These are phyloP conservation scores for Chondrus crispus DNA, from an alignment of 23 red algal species.

Conservation along the genomic window DNA sequence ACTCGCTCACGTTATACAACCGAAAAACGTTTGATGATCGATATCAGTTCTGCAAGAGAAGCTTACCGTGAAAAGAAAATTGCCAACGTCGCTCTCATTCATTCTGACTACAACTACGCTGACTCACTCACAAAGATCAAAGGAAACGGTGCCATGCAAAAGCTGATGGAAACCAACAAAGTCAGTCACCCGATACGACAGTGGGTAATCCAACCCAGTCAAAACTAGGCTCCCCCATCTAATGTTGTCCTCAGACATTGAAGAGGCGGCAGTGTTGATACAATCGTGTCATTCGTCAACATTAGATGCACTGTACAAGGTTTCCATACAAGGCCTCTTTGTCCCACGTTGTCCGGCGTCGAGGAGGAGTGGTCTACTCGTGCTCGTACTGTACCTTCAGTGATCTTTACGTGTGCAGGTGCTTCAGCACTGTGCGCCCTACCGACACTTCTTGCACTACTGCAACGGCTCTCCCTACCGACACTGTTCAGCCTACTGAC, in stretches of 20 bases:
- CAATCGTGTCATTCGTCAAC: no score
- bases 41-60: not conserved
- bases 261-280: not conserved
- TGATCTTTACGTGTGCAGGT: no score
- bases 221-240: not conserved
- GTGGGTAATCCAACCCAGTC: not conserved
- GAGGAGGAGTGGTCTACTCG: no score
- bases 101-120: not conserved
- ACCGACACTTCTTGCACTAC: no score
- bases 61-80: not conserved
- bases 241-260: not conserved
- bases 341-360: no score
- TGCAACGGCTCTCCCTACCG: no score
- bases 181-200: not conserved
- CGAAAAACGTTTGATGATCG: constrained; percentile 30
- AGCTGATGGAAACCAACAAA: not conserved
- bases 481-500: no score
- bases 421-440: no score
- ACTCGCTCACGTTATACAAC: not conserved
- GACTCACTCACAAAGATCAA: not conserved
- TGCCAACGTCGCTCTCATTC: not conserved
- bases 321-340: no score
- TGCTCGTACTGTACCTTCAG: no score
- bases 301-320: no score
- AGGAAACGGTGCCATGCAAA: constrained; percentile 1